phyloP scores from a whole-genome alignment of 371 early-diverging fungal genomes.

The Circinella minor region DNA sequence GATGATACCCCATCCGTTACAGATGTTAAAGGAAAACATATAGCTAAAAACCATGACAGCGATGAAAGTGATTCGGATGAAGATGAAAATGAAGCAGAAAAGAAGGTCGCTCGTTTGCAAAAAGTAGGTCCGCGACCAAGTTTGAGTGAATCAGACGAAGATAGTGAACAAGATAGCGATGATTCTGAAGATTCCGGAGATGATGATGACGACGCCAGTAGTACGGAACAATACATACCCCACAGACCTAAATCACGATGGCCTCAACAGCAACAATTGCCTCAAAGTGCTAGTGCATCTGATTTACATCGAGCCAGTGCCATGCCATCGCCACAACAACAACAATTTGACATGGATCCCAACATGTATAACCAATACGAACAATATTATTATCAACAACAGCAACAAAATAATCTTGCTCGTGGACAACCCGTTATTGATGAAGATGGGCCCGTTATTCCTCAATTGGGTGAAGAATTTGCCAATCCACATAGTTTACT shows the following conservation, averaged over 20 bases:
- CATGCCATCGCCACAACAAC: conserved; percentile 9
- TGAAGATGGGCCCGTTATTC: conserved; percentile 38
- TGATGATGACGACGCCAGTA: conserved; percentile 20
- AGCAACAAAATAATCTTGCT: conserved; percentile 11
- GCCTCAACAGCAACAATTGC: conserved; percentile 12
- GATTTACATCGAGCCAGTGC: conserved; percentile 11
- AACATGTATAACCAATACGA: conserved; percentile 11
- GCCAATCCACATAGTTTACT: conserved; percentile 34
- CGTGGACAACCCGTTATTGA: conserved; percentile 9
- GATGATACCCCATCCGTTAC: not conserved
- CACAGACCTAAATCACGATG: conserved; percentile 20
- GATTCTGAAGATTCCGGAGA: conserved; percentile 5
- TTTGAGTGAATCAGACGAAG: conserved; percentile 9
- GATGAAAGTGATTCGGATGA: conserved; percentile 2
- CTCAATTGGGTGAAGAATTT: conserved; percentile 31
- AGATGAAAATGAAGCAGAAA: conserved; percentile 10
- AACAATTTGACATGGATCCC: conserved; percentile 9
- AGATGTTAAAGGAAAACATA: not conserved
- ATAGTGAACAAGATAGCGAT: conserved; percentile 6
- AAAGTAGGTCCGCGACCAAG: not conserved
- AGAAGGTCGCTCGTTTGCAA: conserved; percentile 12
- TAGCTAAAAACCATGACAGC: conserved; percentile 12
- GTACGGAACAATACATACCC: conserved; percentile 6
- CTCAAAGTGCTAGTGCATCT: not conserved
- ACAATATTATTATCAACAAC: conserved; percentile 10